Percentiles rank a stretch among this genome's conserved stretches.
Conservation (phyloP, 2,329 filamentous ascomycete species). For the Fonsecaea monophora region DNA sequence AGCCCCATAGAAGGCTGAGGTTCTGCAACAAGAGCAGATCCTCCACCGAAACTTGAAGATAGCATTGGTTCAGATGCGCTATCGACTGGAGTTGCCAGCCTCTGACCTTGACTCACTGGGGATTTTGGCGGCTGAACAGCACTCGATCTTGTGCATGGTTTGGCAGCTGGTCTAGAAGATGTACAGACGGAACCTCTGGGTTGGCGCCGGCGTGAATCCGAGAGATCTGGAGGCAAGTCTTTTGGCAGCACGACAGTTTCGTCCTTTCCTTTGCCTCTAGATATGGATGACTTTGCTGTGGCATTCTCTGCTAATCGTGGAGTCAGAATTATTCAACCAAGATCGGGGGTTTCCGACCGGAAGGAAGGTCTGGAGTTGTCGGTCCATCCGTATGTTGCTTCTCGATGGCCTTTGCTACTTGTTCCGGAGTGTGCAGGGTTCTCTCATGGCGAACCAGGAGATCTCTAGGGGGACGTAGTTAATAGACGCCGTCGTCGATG, state of each 20-base stretch:
- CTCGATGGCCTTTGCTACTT: slow-evolving; percentile 32
- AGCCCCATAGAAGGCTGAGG: slow-evolving; percentile 13
- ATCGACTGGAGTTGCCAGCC: not conserved
- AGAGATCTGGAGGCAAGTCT: not conserved
- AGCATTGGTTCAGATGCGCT: not conserved
- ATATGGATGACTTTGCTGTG: not conserved
- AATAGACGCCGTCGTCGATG: not conserved
- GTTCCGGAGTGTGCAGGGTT: slow-evolving; percentile 44
- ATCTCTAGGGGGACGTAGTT: slow-evolving; percentile 39
- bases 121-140: not conserved
- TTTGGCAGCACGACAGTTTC: not conserved
- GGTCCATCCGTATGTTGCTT: slow-evolving; percentile 14
- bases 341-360: slow-evolving; percentile 3
- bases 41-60: not conserved
- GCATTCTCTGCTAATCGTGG: slow-evolving; percentile 8
- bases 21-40: not conserved
- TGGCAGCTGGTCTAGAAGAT: not conserved
- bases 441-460: slow-evolving; percentile 47
- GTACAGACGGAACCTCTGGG: not conserved
- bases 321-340: slow-evolving; percentile 1
- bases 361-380: not conserved
- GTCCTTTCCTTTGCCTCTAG: slow-evolving; percentile 8
- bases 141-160: not conserved
- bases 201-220: not conserved
- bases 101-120: not conserved